Evolutionary conservation across 2,329 filamentous ascomycete species (phyloP).

Genomic region (Paracoccidioides lutzii): DNA sequence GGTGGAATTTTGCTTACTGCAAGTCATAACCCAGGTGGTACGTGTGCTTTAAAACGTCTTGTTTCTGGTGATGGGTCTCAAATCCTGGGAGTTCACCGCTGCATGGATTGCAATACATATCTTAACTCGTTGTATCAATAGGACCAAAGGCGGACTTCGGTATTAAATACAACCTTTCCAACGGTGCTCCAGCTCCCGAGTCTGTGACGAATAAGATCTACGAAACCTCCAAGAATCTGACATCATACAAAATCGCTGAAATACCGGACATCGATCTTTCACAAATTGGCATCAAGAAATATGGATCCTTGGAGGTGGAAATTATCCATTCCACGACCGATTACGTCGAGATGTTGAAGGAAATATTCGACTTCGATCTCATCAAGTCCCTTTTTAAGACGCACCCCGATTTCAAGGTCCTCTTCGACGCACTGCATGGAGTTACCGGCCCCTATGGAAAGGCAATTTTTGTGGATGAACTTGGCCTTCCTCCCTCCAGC

Average conservation of each 20-base stretch:
- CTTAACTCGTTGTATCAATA: slow-evolving; percentile 25
- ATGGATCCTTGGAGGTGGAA: slow-evolving; percentile 82
- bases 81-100: no score
- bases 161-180: slow-evolving; percentile 98
- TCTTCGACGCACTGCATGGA: slow-evolving; percentile 88
- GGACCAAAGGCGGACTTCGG: slow-evolving; percentile 91
- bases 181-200: slow-evolving; percentile 91
- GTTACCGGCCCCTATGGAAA: slow-evolving; percentile 92
- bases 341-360: slow-evolving; percentile 90
- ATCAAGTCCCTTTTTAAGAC: slow-evolving; percentile 86
- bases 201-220: slow-evolving; percentile 97
- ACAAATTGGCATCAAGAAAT: slow-evolving; percentile 69
- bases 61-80: not conserved
- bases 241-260: slow-evolving; percentile 80
- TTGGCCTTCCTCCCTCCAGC: slow-evolving; percentile 62
- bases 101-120: not conserved
- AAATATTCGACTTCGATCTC: slow-evolving; percentile 93
- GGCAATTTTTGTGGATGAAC: slow-evolving; percentile 88
- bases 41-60: slow-evolving; percentile 22
- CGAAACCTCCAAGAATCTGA: slow-evolving; percentile 77
- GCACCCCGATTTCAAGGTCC: slow-evolving; percentile 86
- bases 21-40: slow-evolving; percentile 95
- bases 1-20: slow-evolving; percentile 94
- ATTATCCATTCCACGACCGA: slow-evolving; percentile 86
- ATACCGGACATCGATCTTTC: slow-evolving; percentile 76